Evolutionary conservation across 2,329 filamentous ascomycete species (phyloP), one percentile per base, ranked within the genome.

Genomic region (Dichotomopilus funicola): DNA sequence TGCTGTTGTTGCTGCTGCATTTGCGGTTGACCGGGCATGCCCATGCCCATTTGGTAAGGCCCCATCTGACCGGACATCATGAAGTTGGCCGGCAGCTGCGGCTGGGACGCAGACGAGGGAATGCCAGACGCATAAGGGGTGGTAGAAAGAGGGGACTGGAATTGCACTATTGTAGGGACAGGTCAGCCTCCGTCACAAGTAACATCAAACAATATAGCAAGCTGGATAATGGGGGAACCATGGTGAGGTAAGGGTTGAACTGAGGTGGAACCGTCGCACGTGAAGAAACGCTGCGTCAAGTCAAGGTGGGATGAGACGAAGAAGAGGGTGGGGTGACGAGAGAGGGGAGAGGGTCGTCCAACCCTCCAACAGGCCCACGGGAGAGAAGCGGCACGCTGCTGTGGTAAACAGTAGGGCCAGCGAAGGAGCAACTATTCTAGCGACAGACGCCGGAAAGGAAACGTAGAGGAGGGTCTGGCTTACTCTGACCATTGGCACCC

Each of bases 401-500:
- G 19, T 27, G 19, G 19, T 38, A 38, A 13, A 42, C 11, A 42
- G 6, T 11, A 42, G 12, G 10, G 40, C 7, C 12, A 42, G 11
- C 5, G 11, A 42, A 42, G 40, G 10, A 59, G 54, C 54, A 54
- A 51, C 19, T 27, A 27, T 27, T 27, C 19, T 27, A 27, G 19
- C 19, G 19, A 27, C 52, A 52, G 40, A 59, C 46, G 56, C 55
- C 56, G 54, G 53, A 33, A 33, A 40, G 43, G 37, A 41, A 40
- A 38, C 8, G 33, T 31, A 49, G 6, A 63, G 58, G 60, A 58
- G 58, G 57, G 51, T 61, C 31, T 12, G 12, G 75, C 80, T 77
- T 72, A 83, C 80, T 81, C 67, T 82, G 80, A 52, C 80, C 78
- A 73, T 82, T 83, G 61, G 76, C 70, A 62, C 73, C 72, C 78